Evolutionary conservation across 1,284 basidiomycete species (phyloP), one percentile per base, ranked within the genome.

Genomic region (Melampsora larici-populina): DNA sequence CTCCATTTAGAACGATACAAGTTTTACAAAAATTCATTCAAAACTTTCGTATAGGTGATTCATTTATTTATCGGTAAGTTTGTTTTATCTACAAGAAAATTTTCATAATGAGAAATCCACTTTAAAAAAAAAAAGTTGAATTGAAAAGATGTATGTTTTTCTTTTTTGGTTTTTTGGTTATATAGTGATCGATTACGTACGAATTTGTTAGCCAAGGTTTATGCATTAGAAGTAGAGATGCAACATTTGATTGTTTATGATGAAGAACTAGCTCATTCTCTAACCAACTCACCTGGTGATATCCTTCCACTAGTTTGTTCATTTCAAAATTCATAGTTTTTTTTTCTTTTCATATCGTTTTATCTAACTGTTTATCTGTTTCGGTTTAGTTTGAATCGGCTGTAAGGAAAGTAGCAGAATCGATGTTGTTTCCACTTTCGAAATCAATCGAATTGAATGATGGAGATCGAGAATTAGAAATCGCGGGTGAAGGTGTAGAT

Each of bases 221-320:
- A 95, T 82, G 88, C 94, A 24, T 88, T 99, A 29, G 95, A 99
- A 82, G 90, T 99, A 26, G 93, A 97, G 84, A 88, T 99, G 80
- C 89, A 91, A 67, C 94, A 99, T 85, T 85, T 99, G 64, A 89
- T 90, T 80, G 87, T 96, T 29, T 99, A 91, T 87, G 94, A 95
- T 82, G 93, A 97, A 81, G 92, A 96, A 82, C 87, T 99, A 24
- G 94, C 94, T 0, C 93, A 96, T 83, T 89, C 89, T 33, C 90
- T 98, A 74, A 92, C 97, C 82, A 92, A 95, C 81, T 87, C 88
- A 80, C 97, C 97, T 1, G 89, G 90, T 26, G 97, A 98, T 80
- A 89, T 96, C 78, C 86, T 99, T 58, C 93, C 94, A 29, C 84
- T 97, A 81, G 95, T 97, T 79, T 79, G 86, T 84, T 33, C 31